Conservation (phyloP, 1,284 basidiomycete genomes). For the Pseudozyma thailandica region DNA sequence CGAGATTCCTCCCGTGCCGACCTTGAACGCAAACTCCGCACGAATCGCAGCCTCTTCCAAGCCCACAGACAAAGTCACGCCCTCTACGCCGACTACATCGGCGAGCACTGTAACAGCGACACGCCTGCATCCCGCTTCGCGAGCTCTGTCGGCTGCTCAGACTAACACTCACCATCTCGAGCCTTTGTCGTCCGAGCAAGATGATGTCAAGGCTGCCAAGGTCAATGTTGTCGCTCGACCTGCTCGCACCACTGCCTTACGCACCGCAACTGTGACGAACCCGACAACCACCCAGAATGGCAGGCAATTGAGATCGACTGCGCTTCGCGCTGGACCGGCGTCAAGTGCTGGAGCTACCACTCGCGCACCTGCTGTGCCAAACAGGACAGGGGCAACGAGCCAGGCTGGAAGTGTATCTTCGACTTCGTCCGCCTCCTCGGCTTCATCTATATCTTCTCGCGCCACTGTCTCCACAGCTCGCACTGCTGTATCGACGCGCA, state of each 20-base stretch:
- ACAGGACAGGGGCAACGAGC: slow-evolving; percentile 33
- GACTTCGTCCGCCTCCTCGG: slow-evolving; percentile 32
- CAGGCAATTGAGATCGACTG: slow-evolving; percentile 30
- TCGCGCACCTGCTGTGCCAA: slow-evolving; percentile 16
- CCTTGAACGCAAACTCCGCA: slow-evolving; percentile 5
- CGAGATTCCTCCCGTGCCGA: slow-evolving; percentile 26
- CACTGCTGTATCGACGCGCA: slow-evolving; percentile 29
- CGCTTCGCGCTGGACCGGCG: slow-evolving; percentile 3
- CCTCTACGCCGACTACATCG: slow-evolving; percentile 35
- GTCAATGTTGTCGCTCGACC: slow-evolving; percentile 5
- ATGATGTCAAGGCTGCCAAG: slow-evolving; percentile 38
- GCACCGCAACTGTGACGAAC: slow-evolving; percentile 22
- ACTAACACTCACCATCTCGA: slow-evolving; percentile 35
- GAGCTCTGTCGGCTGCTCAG: slow-evolving; percentile 31
- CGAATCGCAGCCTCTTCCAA: slow-evolving; percentile 13
- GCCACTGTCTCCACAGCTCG: slow-evolving; percentile 36
- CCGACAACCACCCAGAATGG: slow-evolving; percentile 10
- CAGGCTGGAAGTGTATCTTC: slow-evolving; percentile 45
- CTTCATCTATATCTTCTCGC: slow-evolving; percentile 30
- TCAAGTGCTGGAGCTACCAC: not conserved
- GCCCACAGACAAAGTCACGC: slow-evolving; percentile 24
- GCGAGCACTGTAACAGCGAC: slow-evolving; percentile 32
- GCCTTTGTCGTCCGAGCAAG: slow-evolving; percentile 13
- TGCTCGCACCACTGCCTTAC: slow-evolving; percentile 22
- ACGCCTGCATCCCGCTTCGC: slow-evolving; percentile 34